Percentiles rank a stretch among this genome's conserved stretches.
phyloP scores from a whole-genome alignment of 148 eudicot genomes.

The Amaranthus palmeri region DNA sequence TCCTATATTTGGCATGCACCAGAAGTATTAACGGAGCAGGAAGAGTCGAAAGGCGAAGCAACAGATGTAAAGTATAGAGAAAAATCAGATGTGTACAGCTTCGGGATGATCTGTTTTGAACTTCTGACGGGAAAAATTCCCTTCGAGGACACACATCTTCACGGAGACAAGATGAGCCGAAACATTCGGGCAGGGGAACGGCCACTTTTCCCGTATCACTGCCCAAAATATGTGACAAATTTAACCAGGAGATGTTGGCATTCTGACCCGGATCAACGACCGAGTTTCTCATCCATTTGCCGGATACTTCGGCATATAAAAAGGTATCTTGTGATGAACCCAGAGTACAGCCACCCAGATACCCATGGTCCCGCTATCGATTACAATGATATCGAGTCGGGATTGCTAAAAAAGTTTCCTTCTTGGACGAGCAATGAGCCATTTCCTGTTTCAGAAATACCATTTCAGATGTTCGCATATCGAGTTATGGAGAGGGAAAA shows the following conservation, averaged over 20 bases:
- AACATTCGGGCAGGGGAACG: constrained; percentile 71
- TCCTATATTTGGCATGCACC: constrained; percentile 74
- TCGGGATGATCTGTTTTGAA: constrained; percentile 79
- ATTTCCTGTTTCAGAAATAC: constrained; percentile 51
- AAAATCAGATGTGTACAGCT: constrained; percentile 78
- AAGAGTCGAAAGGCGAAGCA: constrained; percentile 22
- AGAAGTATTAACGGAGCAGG: constrained; percentile 55
- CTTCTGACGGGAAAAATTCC: constrained; percentile 76
- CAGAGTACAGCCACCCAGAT: constrained; percentile 51
- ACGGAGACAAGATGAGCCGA: constrained; percentile 71
- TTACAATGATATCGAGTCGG: constrained; percentile 57
- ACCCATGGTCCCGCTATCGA: constrained; percentile 44
- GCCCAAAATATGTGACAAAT: constrained; percentile 52
- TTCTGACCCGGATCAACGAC: constrained; percentile 52
- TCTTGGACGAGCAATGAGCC: constrained; percentile 29
- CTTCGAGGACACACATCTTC: constrained; percentile 71
- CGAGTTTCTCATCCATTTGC: constrained; percentile 64
- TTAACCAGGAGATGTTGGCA: constrained; percentile 79
- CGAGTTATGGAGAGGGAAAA: constrained; percentile 57
- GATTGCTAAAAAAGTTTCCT: constrained; percentile 35
- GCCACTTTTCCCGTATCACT: constrained; percentile 64
- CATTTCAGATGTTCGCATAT: constrained; percentile 70
- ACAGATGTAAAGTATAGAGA: constrained; percentile 33
- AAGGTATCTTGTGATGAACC: constrained; percentile 44
- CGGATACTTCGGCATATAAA: constrained; percentile 65